Evolutionary conservation across 495 filamentous ascomycete genomes (phyloP).

Genomic region (Jackrogersella minutella): DNA sequence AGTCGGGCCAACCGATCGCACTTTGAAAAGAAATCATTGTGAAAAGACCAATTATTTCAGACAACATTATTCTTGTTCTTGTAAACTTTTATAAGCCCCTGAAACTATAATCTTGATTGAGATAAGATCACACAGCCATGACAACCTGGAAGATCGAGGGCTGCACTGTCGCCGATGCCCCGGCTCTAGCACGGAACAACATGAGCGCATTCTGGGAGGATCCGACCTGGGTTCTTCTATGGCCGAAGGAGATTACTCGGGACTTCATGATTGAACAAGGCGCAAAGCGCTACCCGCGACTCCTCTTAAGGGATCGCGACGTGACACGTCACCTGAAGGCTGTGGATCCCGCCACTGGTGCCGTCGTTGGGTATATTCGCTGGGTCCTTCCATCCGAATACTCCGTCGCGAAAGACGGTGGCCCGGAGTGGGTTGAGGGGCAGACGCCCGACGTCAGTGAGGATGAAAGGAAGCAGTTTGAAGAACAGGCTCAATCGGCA

Average conservation of each 20-base stretch:
- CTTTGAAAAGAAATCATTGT: too few species aligned
- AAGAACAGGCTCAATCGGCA: conserved; percentile 1
- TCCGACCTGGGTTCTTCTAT: conserved; percentile 38
- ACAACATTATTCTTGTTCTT: too few species aligned
- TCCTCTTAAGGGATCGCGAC: conserved; percentile 31
- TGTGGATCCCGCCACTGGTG: conserved; percentile 37
- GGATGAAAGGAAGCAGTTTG: neutral
- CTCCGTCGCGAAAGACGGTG: neutral
- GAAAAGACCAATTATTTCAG: too few species aligned
- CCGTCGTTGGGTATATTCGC: conserved; percentile 44
- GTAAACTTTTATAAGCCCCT: too few species aligned
- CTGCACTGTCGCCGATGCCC: conserved; percentile 33
- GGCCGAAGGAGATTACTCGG: conserved; percentile 35
- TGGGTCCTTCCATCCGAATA: conserved; percentile 37
- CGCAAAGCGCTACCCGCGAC: conserved; percentile 36
- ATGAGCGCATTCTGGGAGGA: conserved; percentile 45
- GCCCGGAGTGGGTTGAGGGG: neutral
- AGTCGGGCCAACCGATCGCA: too few species aligned
- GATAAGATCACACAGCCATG: neutral
- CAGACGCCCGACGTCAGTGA: conserved; percentile 17
- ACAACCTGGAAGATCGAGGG: conserved; percentile 1
- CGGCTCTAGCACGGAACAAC: conserved; percentile 38
- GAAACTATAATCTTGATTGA: neutral
- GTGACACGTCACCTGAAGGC: conserved; percentile 44
- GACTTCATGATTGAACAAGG: conserved; percentile 37